Base-by-base conservation (phyloP, 2,329 filamentous ascomycete genomes). In the Arthrobotrys conoides region DNA sequence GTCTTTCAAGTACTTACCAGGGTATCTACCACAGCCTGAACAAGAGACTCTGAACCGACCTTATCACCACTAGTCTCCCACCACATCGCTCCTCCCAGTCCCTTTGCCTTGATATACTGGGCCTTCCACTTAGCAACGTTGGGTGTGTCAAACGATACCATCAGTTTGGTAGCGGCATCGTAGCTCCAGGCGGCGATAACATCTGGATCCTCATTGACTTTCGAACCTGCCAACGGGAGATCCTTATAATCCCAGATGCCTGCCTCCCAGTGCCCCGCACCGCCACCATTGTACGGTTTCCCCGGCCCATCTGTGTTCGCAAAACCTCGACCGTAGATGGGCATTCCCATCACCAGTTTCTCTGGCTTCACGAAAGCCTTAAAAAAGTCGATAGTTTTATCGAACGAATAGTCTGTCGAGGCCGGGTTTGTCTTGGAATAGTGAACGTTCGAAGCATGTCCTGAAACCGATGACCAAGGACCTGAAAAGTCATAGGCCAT, bases 21-120 rank as follows among this genome's bases (percentile, higher is more conserved):
- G 16, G 33, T 44, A 38, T 77, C 67, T 30, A 77, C 44, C 20
- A 77, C 73, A 6, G 20, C 14, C 36, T 71, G 67, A n/a, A 77
- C 67, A 16, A 77, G 36, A n/a, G 73, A 77, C 10, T 70, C 73
- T 6, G 57, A 3, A 16, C 73, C 67, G 30, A 71, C 46, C 83
- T 90, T 91, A 83, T 97, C 95, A 0, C 89, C 91, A 82, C 92
- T 95, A 82, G 90, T 93, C 86, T 97, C 95, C 93, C 93, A 96
- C 94, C 94, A 98, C 95, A 98, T 98, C n/a, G 89, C 93, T 16
- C 95, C 95, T 1, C 94, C 94, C 0, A 97, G 87, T 0, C 89
- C 87, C 49, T 88, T 86, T 24, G 88, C 83, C 82, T 87, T 88
- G 83, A 97, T 89, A 83, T 90, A 97, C 8, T 88, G 85, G 0